phyloP scores from a whole-genome alignment of 2,329 filamentous ascomycete species.

The Lachnellula cervina region DNA sequence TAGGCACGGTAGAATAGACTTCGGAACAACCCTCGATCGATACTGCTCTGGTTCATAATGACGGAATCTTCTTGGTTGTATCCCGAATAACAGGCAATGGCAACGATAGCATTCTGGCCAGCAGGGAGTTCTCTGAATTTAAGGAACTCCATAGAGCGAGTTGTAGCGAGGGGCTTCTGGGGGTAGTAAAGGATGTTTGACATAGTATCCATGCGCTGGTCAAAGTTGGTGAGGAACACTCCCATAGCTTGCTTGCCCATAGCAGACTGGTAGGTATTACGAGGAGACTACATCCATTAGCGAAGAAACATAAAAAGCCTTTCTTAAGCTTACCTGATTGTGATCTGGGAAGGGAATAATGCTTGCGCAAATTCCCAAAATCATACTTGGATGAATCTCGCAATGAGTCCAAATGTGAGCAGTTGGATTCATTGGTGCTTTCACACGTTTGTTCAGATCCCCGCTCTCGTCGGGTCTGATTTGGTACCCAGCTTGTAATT shows the following conservation, averaged over 20 bases:
- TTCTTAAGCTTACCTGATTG: constrained; percentile 63
- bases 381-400: constrained; percentile 99
- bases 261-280: constrained; percentile 98
- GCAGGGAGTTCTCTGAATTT: constrained; percentile 97
- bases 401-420: constrained; percentile 96
- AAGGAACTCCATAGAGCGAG: constrained; percentile 95
- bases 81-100: constrained; percentile 93
- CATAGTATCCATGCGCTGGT: constrained; percentile 98
- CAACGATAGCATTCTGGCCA: constrained; percentile 96
- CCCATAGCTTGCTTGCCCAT: constrained; percentile 99
- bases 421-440: constrained; percentile 79
- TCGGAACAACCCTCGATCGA: constrained; percentile 93
- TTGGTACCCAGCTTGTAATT: constrained; percentile 61
- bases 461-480: constrained; percentile 56
- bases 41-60: constrained; percentile 99
- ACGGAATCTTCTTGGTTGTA: constrained; percentile 99
- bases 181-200: constrained; percentile 98
- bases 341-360: constrained; percentile 99
- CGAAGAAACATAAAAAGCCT: constrained; percentile 3
- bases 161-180: constrained; percentile 94
- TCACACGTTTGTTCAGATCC: constrained; percentile 81
- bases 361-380: constrained; percentile 94
- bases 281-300: constrained; percentile 65
- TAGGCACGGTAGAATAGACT: constrained; percentile 98
- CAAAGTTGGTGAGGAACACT: constrained; percentile 96